Evolutionary conservation across 371 early-diverging fungal genomes (phyloP).

Genomic region (Mucor saturninus): DNA sequence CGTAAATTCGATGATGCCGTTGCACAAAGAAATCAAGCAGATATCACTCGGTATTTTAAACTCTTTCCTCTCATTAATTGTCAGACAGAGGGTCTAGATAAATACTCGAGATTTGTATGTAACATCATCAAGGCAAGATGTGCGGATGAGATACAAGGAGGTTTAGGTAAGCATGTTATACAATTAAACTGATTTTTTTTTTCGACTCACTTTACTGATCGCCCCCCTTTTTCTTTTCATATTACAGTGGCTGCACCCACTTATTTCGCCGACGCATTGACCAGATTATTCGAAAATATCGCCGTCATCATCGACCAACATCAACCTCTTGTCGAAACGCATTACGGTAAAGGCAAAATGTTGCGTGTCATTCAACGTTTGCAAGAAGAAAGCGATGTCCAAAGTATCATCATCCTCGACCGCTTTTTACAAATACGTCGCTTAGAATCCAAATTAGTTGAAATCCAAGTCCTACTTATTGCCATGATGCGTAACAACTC

Average conservation of each 20-base stretch:
- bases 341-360: slow-evolving; percentile 89
- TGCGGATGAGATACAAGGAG: slow-evolving; percentile 64
- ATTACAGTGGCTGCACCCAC: slow-evolving; percentile 48
- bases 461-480: slow-evolving; percentile 45
- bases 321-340: slow-evolving; percentile 76
- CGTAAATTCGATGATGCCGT: slow-evolving; percentile 83
- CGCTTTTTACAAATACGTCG: slow-evolving; percentile 60
- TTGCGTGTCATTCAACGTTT: slow-evolving; percentile 83
- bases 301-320: slow-evolving; percentile 87
- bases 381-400: slow-evolving; percentile 86
- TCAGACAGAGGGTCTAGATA: slow-evolving; percentile 83
- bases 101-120: slow-evolving; percentile 85
- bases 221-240: no score
- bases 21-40: slow-evolving; percentile 66
- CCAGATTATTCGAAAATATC: slow-evolving; percentile 84
- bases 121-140: slow-evolving; percentile 72
- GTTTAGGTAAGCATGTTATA: slow-evolving; percentile 34
- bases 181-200: no score
- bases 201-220: no score
- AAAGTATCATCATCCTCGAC: slow-evolving; percentile 77
- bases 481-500: slow-evolving; percentile 37
- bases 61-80: slow-evolving; percentile 88
- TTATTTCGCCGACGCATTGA: slow-evolving; percentile 76
- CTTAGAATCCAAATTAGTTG: slow-evolving; percentile 48
- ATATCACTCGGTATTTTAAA: slow-evolving; percentile 85